Conservation (phyloP, 192 early-diverging fungal genomes). For the Spinellus fusiger region DNA sequence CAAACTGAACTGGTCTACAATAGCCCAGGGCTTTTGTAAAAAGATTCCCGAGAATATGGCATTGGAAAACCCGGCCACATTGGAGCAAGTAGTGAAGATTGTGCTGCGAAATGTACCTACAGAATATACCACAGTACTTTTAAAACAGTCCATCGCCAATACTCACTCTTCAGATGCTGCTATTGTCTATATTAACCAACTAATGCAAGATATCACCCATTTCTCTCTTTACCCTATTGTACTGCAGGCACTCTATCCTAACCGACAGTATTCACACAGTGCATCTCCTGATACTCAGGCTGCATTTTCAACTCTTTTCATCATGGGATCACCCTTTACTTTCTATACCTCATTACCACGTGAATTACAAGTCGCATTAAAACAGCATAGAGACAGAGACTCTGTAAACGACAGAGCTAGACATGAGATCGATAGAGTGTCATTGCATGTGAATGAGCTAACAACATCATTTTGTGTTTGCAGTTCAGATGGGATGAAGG, state of each 20-base stretch:
- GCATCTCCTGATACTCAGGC: constrained; percentile 20
- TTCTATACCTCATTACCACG: constrained; percentile 46
- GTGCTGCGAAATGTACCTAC: constrained; percentile 43
- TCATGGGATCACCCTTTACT: constrained; percentile 52
- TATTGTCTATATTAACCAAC: constrained; percentile 28
- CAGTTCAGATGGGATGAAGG: constrained; percentile 26
- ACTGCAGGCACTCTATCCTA: constrained; percentile 25
- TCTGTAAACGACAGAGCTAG: constrained; percentile 37
- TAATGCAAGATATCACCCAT: constrained; percentile 34
- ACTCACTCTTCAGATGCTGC: constrained; percentile 25
- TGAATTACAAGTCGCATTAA: constrained; percentile 38
- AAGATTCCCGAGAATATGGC: constrained; percentile 45
- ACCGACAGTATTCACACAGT: constrained; percentile 7
- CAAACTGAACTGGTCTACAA: constrained; percentile 40
- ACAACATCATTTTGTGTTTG: constrained; percentile 57
- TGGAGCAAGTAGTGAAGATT: constrained; percentile 37
- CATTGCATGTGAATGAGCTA: constrained; percentile 46
- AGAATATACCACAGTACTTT: constrained; percentile 36
- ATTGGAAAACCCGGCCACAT: constrained; percentile 44
- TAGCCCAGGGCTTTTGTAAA: constrained; percentile 51
- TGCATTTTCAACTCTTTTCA: constrained; percentile 56
- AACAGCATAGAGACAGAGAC: constrained; percentile 20
- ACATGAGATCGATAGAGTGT: constrained; percentile 47
- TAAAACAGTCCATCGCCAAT: constrained; percentile 27
- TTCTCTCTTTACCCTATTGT: constrained; percentile 41